Evolutionary conservation across 805 yeast species (phyloP).

Genomic region (Spathaspora girioi): DNA sequence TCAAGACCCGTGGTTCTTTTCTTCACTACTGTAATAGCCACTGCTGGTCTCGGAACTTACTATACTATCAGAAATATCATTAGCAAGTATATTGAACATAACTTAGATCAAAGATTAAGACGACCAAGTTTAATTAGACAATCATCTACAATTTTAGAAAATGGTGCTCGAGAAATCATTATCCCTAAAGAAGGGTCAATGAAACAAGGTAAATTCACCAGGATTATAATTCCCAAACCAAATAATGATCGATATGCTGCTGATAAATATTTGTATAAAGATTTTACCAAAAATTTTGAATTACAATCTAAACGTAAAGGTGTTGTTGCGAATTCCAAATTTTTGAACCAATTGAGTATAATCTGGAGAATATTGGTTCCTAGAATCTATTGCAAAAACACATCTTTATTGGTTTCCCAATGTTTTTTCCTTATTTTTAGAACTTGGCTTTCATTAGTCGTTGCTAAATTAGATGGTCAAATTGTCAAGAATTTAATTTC

Average conservation of each 20-base stretch:
- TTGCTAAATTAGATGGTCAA: slow-evolving; percentile 89
- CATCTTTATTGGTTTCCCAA: slow-evolving; percentile 64
- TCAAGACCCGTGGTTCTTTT: slow-evolving; percentile 41
- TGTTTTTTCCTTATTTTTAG: slow-evolving; percentile 71
- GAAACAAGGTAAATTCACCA: slow-evolving; percentile 20
- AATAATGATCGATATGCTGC: slow-evolving; percentile 51
- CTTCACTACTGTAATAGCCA: slow-evolving; percentile 35
- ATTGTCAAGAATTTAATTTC: slow-evolving; percentile 85
- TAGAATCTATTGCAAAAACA: slow-evolving; percentile 59
- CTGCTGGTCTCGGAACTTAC: slow-evolving; percentile 37
- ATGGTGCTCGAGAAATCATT: slow-evolving; percentile 44
- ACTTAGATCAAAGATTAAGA: slow-evolving; percentile 18
- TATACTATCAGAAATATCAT: slow-evolving; percentile 28
- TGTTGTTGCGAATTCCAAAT: slow-evolving; percentile 50
- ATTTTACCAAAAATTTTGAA: slow-evolving; percentile 28
- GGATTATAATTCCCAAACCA: slow-evolving; percentile 46
- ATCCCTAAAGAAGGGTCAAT: slow-evolving; percentile 31
- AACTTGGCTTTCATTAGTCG: slow-evolving; percentile 82
- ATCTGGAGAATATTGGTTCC: slow-evolving; percentile 86
- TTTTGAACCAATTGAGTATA: slow-evolving; percentile 67
- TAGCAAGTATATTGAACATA: slow-evolving; percentile 27
- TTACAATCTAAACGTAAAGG: slow-evolving; percentile 7
- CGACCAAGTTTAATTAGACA: slow-evolving; percentile 39
- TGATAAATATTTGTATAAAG: slow-evolving; percentile 51
- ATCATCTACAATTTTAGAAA: slow-evolving; percentile 39